Conservation (phyloP, 306 rosid genomes). For the Cucurbita maxima region DNA sequence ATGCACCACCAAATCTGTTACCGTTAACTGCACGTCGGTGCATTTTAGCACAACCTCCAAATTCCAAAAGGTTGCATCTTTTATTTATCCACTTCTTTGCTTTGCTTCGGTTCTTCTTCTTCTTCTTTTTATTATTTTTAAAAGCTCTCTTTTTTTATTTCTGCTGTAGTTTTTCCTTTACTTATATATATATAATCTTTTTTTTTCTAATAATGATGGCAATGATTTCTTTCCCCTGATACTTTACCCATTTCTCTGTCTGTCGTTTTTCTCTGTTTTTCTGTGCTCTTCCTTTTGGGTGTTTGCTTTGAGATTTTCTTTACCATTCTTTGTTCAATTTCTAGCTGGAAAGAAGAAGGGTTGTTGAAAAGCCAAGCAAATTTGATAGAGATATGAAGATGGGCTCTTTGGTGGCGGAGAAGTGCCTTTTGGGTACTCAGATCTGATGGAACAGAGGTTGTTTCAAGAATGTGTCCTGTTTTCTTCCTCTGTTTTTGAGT, state of each 20-base stretch:
- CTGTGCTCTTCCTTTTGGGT: constrained; percentile 12
- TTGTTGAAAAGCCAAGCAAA: background rate
- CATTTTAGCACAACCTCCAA: constrained; percentile 44
- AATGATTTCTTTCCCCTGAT: constrained; percentile 36
- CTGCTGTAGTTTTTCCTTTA: background rate
- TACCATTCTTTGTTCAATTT: background rate
- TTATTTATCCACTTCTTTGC: background rate
- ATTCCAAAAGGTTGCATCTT: constrained; percentile 13
- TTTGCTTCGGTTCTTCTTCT: background rate
- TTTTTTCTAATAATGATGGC: constrained; percentile 13
- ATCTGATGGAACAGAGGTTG: constrained; percentile 41
- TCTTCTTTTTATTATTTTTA: constrained; percentile 17
- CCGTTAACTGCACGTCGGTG: constrained; percentile 25
- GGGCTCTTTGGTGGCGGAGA: constrained; percentile 2
- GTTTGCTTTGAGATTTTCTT: constrained; percentile 10
- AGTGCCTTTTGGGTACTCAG: constrained; percentile 24
- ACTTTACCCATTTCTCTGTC: constrained; percentile 11
- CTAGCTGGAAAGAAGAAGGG: background rate
- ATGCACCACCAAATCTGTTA: constrained; percentile 24
- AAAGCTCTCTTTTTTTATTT: background rate
- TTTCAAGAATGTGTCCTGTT: constrained; percentile 16
- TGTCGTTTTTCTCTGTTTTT: constrained; percentile 29
- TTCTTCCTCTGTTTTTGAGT: constrained; percentile 32
- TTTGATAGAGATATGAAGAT: background rate
- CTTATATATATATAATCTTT: background rate